A percentile compares a stretch with the other conserved stretches of the same genome.
Conservation (phyloP, 257 asterid genomes). For the Capsicum baccatum region DNA sequence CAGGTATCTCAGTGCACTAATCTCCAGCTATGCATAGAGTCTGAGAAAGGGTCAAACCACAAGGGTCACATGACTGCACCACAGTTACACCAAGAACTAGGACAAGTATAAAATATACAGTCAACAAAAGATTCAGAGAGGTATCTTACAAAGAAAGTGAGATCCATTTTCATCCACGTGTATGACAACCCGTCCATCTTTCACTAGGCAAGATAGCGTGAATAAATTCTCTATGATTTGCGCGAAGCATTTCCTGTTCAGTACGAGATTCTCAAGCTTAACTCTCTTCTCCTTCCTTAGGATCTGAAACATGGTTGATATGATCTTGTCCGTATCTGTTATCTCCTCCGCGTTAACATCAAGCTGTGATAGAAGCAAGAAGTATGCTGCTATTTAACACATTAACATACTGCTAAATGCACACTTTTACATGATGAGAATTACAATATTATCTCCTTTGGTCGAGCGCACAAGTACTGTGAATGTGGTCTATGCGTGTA, state of each 20-base stretch:
- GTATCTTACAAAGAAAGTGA: conserved; percentile 50
- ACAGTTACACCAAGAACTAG: not conserved
- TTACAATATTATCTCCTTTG: not conserved
- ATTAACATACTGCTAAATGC: not conserved
- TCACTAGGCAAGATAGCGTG: conserved; percentile 61
- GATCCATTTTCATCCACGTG: conserved; percentile 51
- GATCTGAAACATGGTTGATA: conserved; percentile 47
- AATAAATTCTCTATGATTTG: conserved; percentile 67
- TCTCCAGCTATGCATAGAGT: not conserved
- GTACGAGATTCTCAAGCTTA: conserved; percentile 50
- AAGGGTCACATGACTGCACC: not conserved
- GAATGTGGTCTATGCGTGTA: conserved; percentile 22
- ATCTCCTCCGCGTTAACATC: conserved; percentile 37
- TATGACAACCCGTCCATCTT: conserved; percentile 58
- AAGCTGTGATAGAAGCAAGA: conserved; percentile 38
- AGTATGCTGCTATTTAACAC: not conserved
- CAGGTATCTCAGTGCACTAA: no score
- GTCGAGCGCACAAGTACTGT: not conserved
- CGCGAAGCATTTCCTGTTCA: conserved; percentile 57
- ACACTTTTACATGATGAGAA: not conserved
- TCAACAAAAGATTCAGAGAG: not conserved
- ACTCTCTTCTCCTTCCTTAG: conserved; percentile 46
- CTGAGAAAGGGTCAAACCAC: not conserved
- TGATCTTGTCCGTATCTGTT: conserved; percentile 48
- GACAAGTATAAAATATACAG: not conserved